A percentile compares a stretch with the other conserved stretches of the same genome.
phyloP scores from a whole-genome alignment of 73 alveolate species.

The Stentor coeruleus region DNA sequence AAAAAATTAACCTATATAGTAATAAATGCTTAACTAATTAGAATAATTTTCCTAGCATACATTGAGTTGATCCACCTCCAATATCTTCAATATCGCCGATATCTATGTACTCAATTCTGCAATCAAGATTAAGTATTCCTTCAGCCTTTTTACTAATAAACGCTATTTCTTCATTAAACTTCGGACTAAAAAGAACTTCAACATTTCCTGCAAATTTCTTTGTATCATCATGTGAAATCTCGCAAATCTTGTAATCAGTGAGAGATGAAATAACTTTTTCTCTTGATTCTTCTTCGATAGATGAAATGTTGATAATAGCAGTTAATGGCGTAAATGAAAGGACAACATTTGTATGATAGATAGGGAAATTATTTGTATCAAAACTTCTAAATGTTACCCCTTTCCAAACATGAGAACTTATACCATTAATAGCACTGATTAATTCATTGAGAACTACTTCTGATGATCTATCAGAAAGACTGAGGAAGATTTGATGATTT shows the following conservation, averaged over 20 bases:
- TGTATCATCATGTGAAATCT: background rate
- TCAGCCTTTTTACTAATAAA: background rate
- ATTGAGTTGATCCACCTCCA: slow-evolving; percentile 20
- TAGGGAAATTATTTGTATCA: slow-evolving; percentile 36
- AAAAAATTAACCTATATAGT: no score
- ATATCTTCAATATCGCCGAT: background rate
- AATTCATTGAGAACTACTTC: background rate
- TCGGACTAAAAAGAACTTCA: background rate
- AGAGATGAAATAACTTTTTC: slow-evolving; percentile 1
- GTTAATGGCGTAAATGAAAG: slow-evolving; percentile 55
- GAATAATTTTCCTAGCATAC: slow-evolving; percentile 23
- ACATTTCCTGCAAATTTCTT: slow-evolving; percentile 11
- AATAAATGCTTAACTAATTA: background rate
- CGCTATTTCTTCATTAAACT: background rate
- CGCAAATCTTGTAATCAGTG: background rate
- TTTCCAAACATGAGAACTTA: slow-evolving; percentile 20
- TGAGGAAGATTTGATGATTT: slow-evolving; percentile 40
- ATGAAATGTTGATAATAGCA: slow-evolving; percentile 40
- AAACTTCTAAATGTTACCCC: slow-evolving; percentile 28
- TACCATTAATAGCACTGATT: background rate
- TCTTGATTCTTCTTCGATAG: slow-evolving; percentile 18
- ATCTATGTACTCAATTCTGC: background rate
- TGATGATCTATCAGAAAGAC: background rate
- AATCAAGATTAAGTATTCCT: background rate
- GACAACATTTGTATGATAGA: slow-evolving; percentile 74